Conservation (phyloP, 148 eudicot species). For the Cornus kousa region DNA sequence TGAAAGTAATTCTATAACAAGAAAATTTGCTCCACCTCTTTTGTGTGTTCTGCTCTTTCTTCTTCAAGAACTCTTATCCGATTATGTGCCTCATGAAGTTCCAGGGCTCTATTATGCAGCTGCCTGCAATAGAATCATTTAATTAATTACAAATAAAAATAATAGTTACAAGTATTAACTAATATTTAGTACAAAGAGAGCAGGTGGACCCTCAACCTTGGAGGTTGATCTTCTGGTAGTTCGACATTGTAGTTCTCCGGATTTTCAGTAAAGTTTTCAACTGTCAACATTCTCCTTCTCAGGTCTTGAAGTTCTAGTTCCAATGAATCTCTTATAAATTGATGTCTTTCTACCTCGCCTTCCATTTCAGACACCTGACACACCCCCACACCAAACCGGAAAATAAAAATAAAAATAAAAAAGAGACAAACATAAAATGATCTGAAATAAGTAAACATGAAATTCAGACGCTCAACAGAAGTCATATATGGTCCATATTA, state of each 20-base stretch:
- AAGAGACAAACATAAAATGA: constrained; percentile 2
- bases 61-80: constrained; percentile 45
- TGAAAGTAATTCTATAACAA: neutral
- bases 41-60: constrained; percentile 39
- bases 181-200: neutral
- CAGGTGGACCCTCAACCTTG: constrained; percentile 31
- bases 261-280: constrained; percentile 47
- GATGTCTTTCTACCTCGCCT: constrained; percentile 54
- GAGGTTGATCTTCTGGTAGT: constrained; percentile 24
- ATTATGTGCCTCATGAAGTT: constrained; percentile 36
- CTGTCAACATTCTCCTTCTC: constrained; percentile 43
- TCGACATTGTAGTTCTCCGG: constrained; percentile 23
- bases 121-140: constrained; percentile 23
- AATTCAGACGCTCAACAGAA: neutral
- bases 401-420: too few species aligned
- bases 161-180: neutral
- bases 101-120: constrained; percentile 29
- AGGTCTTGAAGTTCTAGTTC: constrained; percentile 53
- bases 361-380: constrained; percentile 60
- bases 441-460: neutral
- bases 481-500: neutral
- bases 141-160: neutral
- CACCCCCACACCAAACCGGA: too few species aligned
- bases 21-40: constrained; percentile 33
- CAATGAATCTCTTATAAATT: constrained; percentile 41